phyloP scores from a whole-genome alignment of 768 basidiomycete genomes.

The Boletus pseudo-olivaceus region DNA sequence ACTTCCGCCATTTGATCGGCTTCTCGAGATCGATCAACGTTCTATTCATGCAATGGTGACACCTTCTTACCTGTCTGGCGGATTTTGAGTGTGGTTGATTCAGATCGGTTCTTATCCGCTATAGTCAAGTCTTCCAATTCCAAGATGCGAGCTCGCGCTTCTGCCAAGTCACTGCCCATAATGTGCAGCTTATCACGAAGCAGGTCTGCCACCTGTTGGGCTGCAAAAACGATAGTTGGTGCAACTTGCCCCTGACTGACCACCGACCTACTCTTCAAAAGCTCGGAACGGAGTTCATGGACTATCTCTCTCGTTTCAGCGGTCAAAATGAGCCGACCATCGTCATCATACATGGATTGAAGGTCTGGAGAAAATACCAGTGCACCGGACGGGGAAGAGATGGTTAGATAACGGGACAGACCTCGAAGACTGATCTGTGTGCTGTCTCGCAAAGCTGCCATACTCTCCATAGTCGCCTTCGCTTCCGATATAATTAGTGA shows the following conservation, averaged over 20 bases:
- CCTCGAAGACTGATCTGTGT: constrained; percentile 25
- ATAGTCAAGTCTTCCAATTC: constrained; percentile 34
- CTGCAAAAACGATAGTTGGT: constrained; percentile 25
- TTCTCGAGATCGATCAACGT: constrained; percentile 16
- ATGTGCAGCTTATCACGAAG: constrained; percentile 44
- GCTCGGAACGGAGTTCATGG: constrained; percentile 35
- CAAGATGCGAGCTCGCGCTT: constrained; percentile 36
- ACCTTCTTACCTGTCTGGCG: constrained; percentile 23
- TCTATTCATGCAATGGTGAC: neutral
- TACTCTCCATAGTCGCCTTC: constrained; percentile 23
- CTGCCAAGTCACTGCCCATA: constrained; percentile 41
- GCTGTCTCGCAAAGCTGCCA: constrained; percentile 22
- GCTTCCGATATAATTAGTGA: constrained; percentile 23
- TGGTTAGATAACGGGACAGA: constrained; percentile 7
- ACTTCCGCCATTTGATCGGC: constrained; percentile 24
- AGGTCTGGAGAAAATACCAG: constrained; percentile 19
- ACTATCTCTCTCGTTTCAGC: constrained; percentile 28
- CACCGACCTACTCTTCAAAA: constrained; percentile 30
- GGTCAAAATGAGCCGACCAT: constrained; percentile 25
- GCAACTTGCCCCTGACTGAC: neutral
- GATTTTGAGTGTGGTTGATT: constrained; percentile 21
- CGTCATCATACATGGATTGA: constrained; percentile 26
- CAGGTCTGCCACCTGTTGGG: constrained; percentile 48
- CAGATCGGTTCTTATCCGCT: constrained; percentile 21
- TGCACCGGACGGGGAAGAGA: neutral